Evolutionary conservation across 805 yeast genomes (phyloP), one percentile per base, ranked within the genome.

Genomic region (Spathaspora gorwiae): DNA sequence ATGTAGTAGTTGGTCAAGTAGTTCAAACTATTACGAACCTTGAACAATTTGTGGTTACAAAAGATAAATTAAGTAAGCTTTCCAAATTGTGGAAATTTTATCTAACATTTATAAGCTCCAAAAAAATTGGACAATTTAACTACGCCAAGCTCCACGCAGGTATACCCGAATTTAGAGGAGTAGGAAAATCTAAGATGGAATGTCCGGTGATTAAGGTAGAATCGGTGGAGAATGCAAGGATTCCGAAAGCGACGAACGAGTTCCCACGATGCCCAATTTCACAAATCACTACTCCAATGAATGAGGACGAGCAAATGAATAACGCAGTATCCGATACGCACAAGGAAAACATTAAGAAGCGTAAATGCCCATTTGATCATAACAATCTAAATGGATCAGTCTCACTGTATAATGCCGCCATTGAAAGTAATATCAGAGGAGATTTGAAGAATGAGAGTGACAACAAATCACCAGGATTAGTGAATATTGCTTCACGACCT

Each of bases 41-140:
- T 46, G 14, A 45, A 48, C 1, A 47, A 50, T 29, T 24, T 40
- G 11, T 12, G 54, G n/a, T n/a, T 44, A 8, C 55, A 52, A 50
- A 53, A 31, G 57, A 46, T 1, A 48, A 49, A 43, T 46, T 54
- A 9, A 40, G 32, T 8, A 55, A 57, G 39, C 46, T 62, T 13
- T 47, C 62, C 27, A 67, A 65, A 48, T 54, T 65, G 40, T 71
- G 76, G 76, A 60, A 59, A 36, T 70, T 71, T 45, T 70, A 71
- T 54, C 48, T 64, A 46, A 66, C 71, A 1, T 62, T 70, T 45
- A 55, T 68, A 31, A 63, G 61, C 46, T 51, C 64, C 8, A 59
- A 51, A 39, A 64, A 58, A 45, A 49, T 62, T 50, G 60, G 52
- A 40, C 47, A 62, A 10, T 50, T 55, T 14, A 60, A 62, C 44